Base-by-base conservation (phyloP, 2,329 filamentous ascomycete species). In the Aspergillus sp. region DNA sequence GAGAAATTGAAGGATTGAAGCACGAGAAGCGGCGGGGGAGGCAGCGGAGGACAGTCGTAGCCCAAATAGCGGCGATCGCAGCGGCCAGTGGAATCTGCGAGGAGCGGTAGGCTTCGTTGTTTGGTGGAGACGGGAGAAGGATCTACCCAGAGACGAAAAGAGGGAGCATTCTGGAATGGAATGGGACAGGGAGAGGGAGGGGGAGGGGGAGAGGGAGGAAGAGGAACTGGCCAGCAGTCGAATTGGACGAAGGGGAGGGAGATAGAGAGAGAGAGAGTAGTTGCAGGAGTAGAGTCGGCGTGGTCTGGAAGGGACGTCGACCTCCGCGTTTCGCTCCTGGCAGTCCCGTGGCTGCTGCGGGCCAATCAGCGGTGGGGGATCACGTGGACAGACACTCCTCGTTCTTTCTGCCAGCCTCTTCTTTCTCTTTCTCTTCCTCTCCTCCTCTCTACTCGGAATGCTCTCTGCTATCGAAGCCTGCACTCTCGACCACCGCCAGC, bases 111-210 rank as follows among this genome's bases (percentile, higher is more conserved):
- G 40, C 38, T 37, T 22, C 31, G 44, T 40, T 41, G 40, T 45
- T 37, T 40, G 35, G 38, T 41, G 41, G 45, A 48, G 42, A 36
- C 36, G 34, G 39, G 38, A 36, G 26, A 39, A 44, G 38, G 44
- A 48, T 48, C 45, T 46, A 43, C 45, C 42, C 42, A 47, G 47
- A 47, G 44, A 48, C 19, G 5, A 10, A 10, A 22, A 22, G 10
- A 34, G 40, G 30, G 33, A 36, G 38, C 43, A 41, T 45, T 43
- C 40, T 42, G 33, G 29, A 42, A 41, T 33, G 34, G 29, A n/a
- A n/a, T n/a, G 17, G 24, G 33, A 26, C 34, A 33, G 26, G 29
- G 36, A 33, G 13, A 26, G 29, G 24, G 12, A 34, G 24, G 25
- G 14, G 14, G 15, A 25, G 13, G 22, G 8, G 25, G 19, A 34